Base-by-base conservation (phyloP, 2,329 filamentous ascomycete genomes). In the Colletotrichum trifolii region DNA sequence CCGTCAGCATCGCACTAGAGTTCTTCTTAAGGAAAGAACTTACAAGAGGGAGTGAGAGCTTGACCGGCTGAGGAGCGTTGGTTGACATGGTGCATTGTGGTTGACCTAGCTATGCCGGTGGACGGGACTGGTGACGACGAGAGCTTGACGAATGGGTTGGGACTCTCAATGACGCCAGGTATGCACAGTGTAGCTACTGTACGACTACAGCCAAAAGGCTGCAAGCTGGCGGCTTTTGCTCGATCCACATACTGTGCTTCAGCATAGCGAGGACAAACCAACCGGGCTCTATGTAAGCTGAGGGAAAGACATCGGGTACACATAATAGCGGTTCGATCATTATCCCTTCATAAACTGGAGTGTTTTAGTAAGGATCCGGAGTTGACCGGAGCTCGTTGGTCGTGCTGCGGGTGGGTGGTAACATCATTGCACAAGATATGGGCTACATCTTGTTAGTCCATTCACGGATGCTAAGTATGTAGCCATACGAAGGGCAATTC, bases 31-130 rank as follows among this genome's bases (percentile, higher is more conserved):
- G 10, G 5, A 12, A 12, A 25, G 8, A 8, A 71, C 78, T 68
- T 82, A 90, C 89, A 72, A 93, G 83, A 69, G 92, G 92, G 67
- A 95, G 84, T 67, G 92, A 94, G 69, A 95, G 86, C 82, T 93
- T 94, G 81, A 95, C 91, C 67, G 91, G 90, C 78, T 89, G 87
- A 69, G 84, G 81, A 68, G 83, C 80, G 83, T 82, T 81, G 72
- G 74, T 82, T 70, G 80, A 66, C 63, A 66, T 66, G 58, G 59
- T 66, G 63, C 63, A 66, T 56, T 38, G 34, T 63, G 58, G 11
- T 46, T 61, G 11, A 17, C 33, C 7, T 12, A 43, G 56, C 42
- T 6, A 45, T 45, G 46, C 15, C 43, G 11, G 47, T 42, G 39
- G 33, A 25, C 25, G 25, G 25, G 4, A 25, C 25, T 25, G 47